A percentile compares a stretch with the other conserved stretches of the same genome.
phyloP scores from a whole-genome alignment of 2,329 filamentous ascomycete genomes.

The Pyricularia sp. region DNA sequence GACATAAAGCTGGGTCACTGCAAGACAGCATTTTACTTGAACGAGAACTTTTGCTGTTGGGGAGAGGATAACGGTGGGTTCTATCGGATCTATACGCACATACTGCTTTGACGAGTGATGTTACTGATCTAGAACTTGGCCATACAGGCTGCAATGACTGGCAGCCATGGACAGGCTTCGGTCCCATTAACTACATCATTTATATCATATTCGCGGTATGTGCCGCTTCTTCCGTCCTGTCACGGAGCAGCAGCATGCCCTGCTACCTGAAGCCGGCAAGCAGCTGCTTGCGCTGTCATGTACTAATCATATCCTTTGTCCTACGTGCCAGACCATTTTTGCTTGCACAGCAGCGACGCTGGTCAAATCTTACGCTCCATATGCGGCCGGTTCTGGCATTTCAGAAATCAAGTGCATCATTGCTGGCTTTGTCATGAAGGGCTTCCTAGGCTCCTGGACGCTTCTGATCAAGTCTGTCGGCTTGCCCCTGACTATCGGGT shows the following conservation, averaged over 20 bases:
- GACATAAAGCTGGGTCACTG: slow-evolving; percentile 96
- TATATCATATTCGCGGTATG: slow-evolving; percentile 76
- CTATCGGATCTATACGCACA: background rate
- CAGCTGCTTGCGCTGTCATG: background rate
- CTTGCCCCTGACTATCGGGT: slow-evolving; percentile 82
- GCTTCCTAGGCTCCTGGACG: slow-evolving; percentile 84
- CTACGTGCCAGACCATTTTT: slow-evolving; percentile 48
- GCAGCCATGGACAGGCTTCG: slow-evolving; percentile 75
- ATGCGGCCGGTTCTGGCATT: slow-evolving; percentile 91
- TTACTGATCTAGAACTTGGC: slow-evolving; percentile 7
- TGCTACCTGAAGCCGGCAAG: background rate
- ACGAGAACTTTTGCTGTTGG: slow-evolving; percentile 97
- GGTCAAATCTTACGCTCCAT: slow-evolving; percentile 85
- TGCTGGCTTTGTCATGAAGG: slow-evolving; percentile 98
- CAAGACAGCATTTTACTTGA: slow-evolving; percentile 89
- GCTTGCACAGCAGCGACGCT: slow-evolving; percentile 70
- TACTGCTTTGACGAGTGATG: background rate
- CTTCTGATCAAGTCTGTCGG: slow-evolving; percentile 88
- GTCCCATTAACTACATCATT: slow-evolving; percentile 68
- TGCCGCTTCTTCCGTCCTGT: background rate
- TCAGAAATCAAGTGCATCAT: slow-evolving; percentile 99
- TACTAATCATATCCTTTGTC: background rate
- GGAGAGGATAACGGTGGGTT: slow-evolving; percentile 66
- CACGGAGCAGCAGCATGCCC: background rate
- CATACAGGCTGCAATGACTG: slow-evolving; percentile 68